Conservation (phyloP, 2,329 filamentous ascomycete genomes). For the Apiospora marii region DNA sequence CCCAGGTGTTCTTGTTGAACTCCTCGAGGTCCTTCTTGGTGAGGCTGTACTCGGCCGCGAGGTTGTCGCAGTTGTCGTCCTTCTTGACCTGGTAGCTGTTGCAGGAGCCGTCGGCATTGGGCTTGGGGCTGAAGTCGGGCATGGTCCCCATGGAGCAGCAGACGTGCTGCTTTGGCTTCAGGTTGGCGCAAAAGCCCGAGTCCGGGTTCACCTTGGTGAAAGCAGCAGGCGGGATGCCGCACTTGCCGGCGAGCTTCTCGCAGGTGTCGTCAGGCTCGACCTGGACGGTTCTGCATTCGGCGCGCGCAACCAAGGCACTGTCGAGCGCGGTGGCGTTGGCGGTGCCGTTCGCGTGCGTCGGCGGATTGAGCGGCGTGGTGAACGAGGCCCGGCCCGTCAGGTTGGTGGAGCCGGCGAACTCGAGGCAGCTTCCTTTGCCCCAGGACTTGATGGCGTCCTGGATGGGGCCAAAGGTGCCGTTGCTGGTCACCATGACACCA, state of each 20-base stretch:
- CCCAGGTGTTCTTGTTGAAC: slow-evolving; percentile 36
- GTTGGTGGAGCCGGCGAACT: slow-evolving; percentile 32
- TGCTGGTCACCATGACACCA: slow-evolving; percentile 43
- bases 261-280: slow-evolving; percentile 36
- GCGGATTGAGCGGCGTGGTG: slow-evolving; percentile 19
- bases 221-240: slow-evolving; percentile 34
- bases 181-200: slow-evolving; percentile 40
- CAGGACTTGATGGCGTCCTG: slow-evolving; percentile 42
- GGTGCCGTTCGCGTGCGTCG: neutral
- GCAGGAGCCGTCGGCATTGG: slow-evolving; percentile 46
- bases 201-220: slow-evolving; percentile 39
- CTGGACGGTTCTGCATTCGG: slow-evolving; percentile 23
- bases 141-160: slow-evolving; percentile 48
- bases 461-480: slow-evolving; percentile 41
- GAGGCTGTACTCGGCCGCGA: slow-evolving; percentile 37
- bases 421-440: slow-evolving; percentile 39
- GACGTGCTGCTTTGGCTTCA: slow-evolving; percentile 44
- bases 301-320: neutral
- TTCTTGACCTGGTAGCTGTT: slow-evolving; percentile 41
- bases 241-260: slow-evolving; percentile 34
- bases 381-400: slow-evolving; percentile 26
- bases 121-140: slow-evolving; percentile 45
- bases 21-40: slow-evolving; percentile 30
- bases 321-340: neutral
- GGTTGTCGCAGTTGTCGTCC: slow-evolving; percentile 43